A percentile compares a stretch with the other conserved stretches of the same genome.
Conservation (phyloP, 768 basidiomycete genomes). For the Rhodosporidiobolus sp. region DNA sequence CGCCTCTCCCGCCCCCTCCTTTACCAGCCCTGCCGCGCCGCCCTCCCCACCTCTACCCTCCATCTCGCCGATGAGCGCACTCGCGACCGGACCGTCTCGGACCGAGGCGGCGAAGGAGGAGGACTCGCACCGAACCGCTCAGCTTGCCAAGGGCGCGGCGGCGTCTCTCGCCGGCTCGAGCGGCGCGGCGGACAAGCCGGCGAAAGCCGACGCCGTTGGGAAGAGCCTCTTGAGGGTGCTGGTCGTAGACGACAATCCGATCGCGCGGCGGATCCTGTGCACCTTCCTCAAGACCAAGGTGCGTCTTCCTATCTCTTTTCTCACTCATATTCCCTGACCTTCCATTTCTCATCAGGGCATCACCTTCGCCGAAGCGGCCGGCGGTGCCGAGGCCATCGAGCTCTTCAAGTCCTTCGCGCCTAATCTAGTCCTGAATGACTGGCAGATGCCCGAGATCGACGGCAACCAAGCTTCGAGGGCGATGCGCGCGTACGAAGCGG, state of each 20-base stretch:
- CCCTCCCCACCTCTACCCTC: neutral
- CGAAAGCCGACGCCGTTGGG: too few species aligned
- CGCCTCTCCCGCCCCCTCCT: neutral
- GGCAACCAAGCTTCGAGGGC: neutral
- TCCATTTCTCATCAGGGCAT: neutral
- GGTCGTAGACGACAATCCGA: constrained; percentile 12
- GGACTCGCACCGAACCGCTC: too few species aligned
- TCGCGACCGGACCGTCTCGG: too few species aligned
- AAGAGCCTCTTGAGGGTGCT: neutral
- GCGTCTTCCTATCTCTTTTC: neutral
- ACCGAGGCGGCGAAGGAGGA: too few species aligned
- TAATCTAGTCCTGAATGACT: constrained; percentile 5
- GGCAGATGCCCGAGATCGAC: constrained; percentile 3
- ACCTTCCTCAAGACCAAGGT: constrained; percentile 4
- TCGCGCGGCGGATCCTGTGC: neutral
- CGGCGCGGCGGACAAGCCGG: neutral
- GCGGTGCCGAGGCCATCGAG: constrained; percentile 6
- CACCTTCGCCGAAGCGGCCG: neutral
- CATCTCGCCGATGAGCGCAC: too few species aligned
- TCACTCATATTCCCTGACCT: too few species aligned
- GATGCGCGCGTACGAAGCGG: neutral
- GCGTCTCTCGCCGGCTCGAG: neutral
- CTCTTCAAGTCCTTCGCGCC: neutral
- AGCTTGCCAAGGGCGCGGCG: too few species aligned
- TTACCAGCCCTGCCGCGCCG: neutral